Percentiles rank a stretch among this genome's conserved stretches.
Conservation (phyloP, 345 rosid species). For the Salix koriyanagi region DNA sequence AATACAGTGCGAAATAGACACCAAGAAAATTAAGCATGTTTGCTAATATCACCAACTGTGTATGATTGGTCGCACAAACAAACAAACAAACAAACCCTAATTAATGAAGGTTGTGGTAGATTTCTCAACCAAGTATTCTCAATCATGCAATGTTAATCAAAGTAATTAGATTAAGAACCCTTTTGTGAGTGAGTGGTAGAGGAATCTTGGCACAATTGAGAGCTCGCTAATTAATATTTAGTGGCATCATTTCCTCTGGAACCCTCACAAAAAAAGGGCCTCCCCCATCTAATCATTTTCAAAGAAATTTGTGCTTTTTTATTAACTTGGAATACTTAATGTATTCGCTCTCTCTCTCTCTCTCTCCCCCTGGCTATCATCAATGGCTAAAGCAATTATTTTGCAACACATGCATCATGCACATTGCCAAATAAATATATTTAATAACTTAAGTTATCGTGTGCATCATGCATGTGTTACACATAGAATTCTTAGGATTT, state of each 20-base stretch:
- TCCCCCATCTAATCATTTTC: constrained; percentile 8
- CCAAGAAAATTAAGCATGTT: too few relatives aligned
- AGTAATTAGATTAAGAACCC: background rate
- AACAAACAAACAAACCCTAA: too few relatives aligned
- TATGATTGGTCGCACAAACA: too few relatives aligned
- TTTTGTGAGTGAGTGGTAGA: background rate
- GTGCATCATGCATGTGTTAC: too few relatives aligned
- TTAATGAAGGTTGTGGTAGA: too few relatives aligned
- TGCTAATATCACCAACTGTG: too few relatives aligned
- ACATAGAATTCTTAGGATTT: too few relatives aligned
- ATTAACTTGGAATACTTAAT: background rate
- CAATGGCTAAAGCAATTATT: background rate
- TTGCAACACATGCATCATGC: background rate
- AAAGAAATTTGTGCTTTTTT: background rate
- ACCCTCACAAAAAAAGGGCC: background rate
- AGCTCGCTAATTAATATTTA: background rate
- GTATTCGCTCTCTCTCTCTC: too few relatives aligned
- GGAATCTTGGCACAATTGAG: background rate
- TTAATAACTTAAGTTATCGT: too few relatives aligned
- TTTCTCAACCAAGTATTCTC: constrained; percentile 16
- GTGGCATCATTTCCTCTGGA: background rate
- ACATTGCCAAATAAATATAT: too few relatives aligned
- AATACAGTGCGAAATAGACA: too few relatives aligned
- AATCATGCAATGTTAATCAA: background rate
- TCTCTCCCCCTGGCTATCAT: background rate